Evolutionary conservation across 1,139 yeast genomes (phyloP).

Genomic region (Lizanozyma gosingica): DNA sequence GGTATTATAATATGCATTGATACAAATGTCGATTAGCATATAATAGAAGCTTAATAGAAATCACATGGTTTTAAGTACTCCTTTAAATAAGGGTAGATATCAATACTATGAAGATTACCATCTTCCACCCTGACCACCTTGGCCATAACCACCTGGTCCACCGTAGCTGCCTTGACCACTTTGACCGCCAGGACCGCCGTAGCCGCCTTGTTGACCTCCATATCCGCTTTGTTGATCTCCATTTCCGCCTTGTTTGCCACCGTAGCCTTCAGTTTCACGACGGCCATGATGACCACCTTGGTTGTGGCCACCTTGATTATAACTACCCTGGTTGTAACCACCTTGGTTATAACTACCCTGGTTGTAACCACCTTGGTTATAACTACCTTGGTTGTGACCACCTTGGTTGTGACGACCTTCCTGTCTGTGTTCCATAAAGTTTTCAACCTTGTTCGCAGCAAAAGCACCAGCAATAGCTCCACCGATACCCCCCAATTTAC

Average conservation of each 20-base stretch:
- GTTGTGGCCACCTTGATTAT: conserved; percentile 8
- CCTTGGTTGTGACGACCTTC: conserved; percentile 10
- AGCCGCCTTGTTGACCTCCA: conserved; percentile 8
- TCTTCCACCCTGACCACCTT: conserved; percentile 2
- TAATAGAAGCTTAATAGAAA: too few species aligned
- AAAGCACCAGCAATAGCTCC: conserved; percentile 59
- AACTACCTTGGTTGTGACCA: conserved; percentile 8
- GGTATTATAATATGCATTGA: too few species aligned
- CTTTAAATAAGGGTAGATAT: too few species aligned
- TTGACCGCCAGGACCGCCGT: conserved; percentile 7
- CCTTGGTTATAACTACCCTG: conserved; percentile 5
- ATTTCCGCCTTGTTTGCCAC: too few species aligned
- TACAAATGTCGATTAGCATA: too few species aligned
- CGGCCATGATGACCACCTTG: conserved; percentile 12
- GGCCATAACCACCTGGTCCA: conserved; percentile 1
- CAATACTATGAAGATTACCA: not conserved
- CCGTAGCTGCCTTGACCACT: conserved; percentile 6
- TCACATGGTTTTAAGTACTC: too few species aligned
- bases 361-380: conserved; percentile 7
- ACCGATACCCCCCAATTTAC: conserved; percentile 42
- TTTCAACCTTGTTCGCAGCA: conserved; percentile 47
- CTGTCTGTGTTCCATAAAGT: conserved; percentile 18
- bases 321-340: conserved; percentile 6
- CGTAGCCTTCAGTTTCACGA: too few species aligned
- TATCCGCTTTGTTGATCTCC: conserved; percentile 9